Percentiles rank a stretch among this genome's conserved stretches.
These are phyloP conservation scores for Puccinia horiana DNA, from an alignment of 1,284 basidiomycete genomes.

Conservation along the genomic window DNA sequence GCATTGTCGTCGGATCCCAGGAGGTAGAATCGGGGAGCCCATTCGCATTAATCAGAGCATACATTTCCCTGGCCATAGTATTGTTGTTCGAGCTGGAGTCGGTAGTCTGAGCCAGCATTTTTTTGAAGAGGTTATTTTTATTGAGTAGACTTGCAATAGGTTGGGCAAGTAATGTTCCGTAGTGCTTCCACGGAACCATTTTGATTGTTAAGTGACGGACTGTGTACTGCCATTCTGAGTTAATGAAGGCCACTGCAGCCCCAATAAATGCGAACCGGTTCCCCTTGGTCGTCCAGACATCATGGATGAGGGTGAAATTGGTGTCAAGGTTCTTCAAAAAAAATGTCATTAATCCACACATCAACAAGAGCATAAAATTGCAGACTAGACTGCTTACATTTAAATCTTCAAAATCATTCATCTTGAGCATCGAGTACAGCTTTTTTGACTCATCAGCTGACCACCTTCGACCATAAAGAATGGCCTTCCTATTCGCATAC, in stretches of 20 bases:
- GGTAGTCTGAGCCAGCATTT: neutral
- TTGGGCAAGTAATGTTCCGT: neutral
- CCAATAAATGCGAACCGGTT: slow-evolving; percentile 8
- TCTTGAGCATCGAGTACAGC: neutral
- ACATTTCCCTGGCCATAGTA: neutral
- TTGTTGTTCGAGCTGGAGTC: too few relatives aligned
- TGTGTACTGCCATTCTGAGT: neutral
- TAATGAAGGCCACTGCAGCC: neutral
- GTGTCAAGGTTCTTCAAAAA: neutral
- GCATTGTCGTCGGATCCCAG: slow-evolving; percentile 14
- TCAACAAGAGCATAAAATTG: too few relatives aligned
- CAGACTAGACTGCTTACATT: too few relatives aligned
- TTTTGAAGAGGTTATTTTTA: too few relatives aligned
- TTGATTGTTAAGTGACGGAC: neutral
- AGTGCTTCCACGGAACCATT: neutral
- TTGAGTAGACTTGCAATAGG: neutral
- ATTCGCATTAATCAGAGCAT: neutral
- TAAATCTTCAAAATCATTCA: neutral
- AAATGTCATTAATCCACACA: too few relatives aligned
- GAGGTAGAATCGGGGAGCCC: too few relatives aligned
- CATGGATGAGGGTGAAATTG: too few relatives aligned
- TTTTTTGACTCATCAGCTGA: neutral
- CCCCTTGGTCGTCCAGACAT: too few relatives aligned
- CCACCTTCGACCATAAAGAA: neutral
- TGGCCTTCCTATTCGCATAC: neutral